Conservation (phyloP, 805 yeast genomes). For the Wickerhamiella bombiphila region DNA sequence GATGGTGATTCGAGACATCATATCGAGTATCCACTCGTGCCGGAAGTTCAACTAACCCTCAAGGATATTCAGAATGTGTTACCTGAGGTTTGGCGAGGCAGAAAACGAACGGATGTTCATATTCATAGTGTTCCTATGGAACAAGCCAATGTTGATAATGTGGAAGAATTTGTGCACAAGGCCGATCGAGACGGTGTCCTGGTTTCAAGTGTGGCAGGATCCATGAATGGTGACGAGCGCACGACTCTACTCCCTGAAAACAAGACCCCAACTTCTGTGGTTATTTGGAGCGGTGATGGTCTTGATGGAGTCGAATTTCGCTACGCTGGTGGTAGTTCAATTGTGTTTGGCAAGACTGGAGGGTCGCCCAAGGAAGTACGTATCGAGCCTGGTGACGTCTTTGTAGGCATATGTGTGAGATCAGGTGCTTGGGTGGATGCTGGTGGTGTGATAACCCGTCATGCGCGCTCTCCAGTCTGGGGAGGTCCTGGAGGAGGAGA, state of each 20-base stretch:
- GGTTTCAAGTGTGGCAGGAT: conserved; percentile 9
- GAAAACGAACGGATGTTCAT: conserved; percentile 27
- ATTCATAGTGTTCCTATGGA: conserved; percentile 27
- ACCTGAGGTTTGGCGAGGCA: conserved; percentile 22
- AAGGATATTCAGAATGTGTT: conserved; percentile 30
- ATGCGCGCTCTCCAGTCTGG: conserved; percentile 31
- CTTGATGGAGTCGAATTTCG: conserved; percentile 63
- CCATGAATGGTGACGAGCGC: conserved; percentile 13
- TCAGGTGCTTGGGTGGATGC: conserved; percentile 88
- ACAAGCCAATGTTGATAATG: conserved; percentile 36
- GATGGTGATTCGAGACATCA: conserved; percentile 42
- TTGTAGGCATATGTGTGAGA: conserved; percentile 48
- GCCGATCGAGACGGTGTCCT: conserved; percentile 5
- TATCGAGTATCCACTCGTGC: conserved; percentile 52
- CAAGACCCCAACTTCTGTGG: conserved; percentile 26
- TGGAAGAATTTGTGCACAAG: conserved; percentile 23
- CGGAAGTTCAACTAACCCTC: conserved; percentile 36
- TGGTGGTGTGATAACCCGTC: conserved; percentile 47
- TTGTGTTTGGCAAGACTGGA: conserved; percentile 26
- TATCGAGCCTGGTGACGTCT: conserved; percentile 42
- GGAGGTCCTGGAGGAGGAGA: conserved; percentile 62
- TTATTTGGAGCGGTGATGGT: conserved; percentile 62
- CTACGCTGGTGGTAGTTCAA: conserved; percentile 21
- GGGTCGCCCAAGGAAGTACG: conserved; percentile 33
- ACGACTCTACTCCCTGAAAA: conserved; percentile 10